A percentile compares a stretch with the other conserved stretches of the same genome.
These are phyloP conservation scores for Sporothrix phasma DNA, from an alignment of 2,329 filamentous ascomycete genomes.

Conservation along the genomic window DNA sequence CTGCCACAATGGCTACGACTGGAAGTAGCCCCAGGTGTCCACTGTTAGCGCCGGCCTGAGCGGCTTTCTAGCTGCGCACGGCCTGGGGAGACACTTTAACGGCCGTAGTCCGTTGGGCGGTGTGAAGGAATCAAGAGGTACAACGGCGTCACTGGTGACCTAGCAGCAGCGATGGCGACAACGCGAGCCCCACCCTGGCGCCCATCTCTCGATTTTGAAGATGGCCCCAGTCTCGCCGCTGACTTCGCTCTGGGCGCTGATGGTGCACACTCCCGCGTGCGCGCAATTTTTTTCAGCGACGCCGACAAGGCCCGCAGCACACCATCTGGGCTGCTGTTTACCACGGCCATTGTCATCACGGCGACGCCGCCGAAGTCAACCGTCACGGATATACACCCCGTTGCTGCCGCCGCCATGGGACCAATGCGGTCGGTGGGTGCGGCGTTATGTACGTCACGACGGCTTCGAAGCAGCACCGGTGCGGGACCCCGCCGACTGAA, in stretches of 20 bases:
- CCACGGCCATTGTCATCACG: slow-evolving; percentile 21
- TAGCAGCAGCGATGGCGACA: slow-evolving; percentile 11
- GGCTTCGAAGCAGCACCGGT: slow-evolving; percentile 18
- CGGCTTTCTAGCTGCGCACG: slow-evolving; percentile 30
- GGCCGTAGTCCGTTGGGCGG: not conserved
- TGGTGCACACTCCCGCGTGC: slow-evolving; percentile 25
- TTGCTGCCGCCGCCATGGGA: slow-evolving; percentile 26
- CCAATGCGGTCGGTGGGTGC: slow-evolving; percentile 22
- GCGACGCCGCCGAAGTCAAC: slow-evolving; percentile 24
- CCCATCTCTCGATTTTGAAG: slow-evolving; percentile 25
- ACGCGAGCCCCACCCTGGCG: slow-evolving; percentile 11
- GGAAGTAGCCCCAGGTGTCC: slow-evolving; percentile 20
- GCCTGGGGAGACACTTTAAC: slow-evolving; percentile 17
- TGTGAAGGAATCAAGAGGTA: too few species aligned
- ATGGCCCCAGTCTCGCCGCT: slow-evolving; percentile 20
- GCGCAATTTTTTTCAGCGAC: slow-evolving; percentile 24
- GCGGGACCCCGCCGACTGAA: slow-evolving; percentile 22
- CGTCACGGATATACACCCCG: slow-evolving; percentile 25
- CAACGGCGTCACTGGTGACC: slow-evolving; percentile 28
- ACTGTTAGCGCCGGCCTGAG: slow-evolving; percentile 32
- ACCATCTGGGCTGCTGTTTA: slow-evolving; percentile 25
- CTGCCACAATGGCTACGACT: not conserved
- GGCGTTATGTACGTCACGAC: slow-evolving; percentile 20
- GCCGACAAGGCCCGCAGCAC: slow-evolving; percentile 22
- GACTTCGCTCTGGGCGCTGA: slow-evolving; percentile 28